Evolutionary conservation across 1,284 basidiomycete species (phyloP), one percentile per base, ranked within the genome.

Genomic region (Irpex sp.): DNA sequence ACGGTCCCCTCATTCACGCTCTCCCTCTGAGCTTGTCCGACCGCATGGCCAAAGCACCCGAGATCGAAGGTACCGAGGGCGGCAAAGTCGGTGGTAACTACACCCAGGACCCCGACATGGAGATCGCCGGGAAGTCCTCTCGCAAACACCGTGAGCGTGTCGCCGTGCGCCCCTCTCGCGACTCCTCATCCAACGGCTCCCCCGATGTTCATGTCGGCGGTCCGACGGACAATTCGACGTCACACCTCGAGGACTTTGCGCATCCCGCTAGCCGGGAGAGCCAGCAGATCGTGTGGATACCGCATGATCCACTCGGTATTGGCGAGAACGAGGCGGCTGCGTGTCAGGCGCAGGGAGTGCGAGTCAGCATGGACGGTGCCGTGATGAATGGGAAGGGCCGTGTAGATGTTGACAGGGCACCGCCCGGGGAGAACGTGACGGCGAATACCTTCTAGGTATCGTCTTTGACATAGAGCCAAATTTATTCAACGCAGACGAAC

Each of bases 271-370:
- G 84, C 9, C 85, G 87, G 58, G 82, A 87, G 58, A 84, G 87
- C 47, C 90, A 93, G 73, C 80, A 84, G 62, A 78, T 84, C 9
- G 76, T 96, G 45, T 96, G 94, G 94, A 75, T 96, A 57, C 90
- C 94, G 16, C 72, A 73, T 54, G 93, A 96, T 68, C 72, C 79
- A 51, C 76, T 90, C 2, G 91, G 91, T 35, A 67, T 94, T 56
- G 82, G 76, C 12, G 78, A 80, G 61, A 84, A 82, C 63, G 91
- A 94, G 75, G 83, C 83, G 65, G 71, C 73, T 61, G 82, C 75
- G 64, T 87, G 87, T 71, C 69, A 69, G 61, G 80, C 79, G 54
- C 75, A 74, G 5, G 88, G 87, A 0, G 81, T 95, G 18, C 73
- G 78, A 62, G 83, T 81, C 19, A 83, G 83, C 28, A 77, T 75